Conservation (phyloP, 1,284 basidiomycete genomes). For the Nidula niveotomentosa region DNA sequence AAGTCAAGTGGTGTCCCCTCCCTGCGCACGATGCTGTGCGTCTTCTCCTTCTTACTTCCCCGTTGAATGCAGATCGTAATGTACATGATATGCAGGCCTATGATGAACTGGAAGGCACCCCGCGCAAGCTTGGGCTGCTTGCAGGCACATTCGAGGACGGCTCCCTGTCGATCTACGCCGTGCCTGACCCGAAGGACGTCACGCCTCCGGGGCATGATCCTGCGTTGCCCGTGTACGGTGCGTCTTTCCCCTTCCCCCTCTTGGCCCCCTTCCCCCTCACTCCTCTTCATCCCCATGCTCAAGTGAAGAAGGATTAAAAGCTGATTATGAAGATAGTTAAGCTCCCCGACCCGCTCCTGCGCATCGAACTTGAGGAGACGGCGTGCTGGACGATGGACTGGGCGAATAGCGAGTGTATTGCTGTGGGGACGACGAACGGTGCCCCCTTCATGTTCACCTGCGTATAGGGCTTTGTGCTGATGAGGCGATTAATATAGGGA, state of each 20-base stretch:
- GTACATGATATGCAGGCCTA: no score
- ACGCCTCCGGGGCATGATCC: conserved; percentile 20
- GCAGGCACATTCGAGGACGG: conserved; percentile 86
- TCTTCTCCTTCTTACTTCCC: conserved; percentile 4
- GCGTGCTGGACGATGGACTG: conserved; percentile 79
- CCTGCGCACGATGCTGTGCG: conserved; percentile 66
- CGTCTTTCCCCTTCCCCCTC: conserved; percentile 8
- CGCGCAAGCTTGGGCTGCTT: conserved; percentile 79
- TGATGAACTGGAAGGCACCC: conserved; percentile 2
- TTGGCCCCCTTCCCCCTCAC: no score
- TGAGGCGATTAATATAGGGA: conserved; percentile 42
- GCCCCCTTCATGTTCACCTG: not conserved
- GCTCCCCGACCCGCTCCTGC: conserved; percentile 60
- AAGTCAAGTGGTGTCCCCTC: conserved; percentile 88
- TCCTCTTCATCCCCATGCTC: no score
- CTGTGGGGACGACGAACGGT: conserved; percentile 84
- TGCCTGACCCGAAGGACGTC: conserved; percentile 48
- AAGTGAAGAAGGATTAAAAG: not conserved
- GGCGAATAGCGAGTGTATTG: conserved; percentile 80
- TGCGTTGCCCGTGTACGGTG: conserved; percentile 40
- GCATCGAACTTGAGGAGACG: conserved; percentile 73
- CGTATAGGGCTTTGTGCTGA: conserved; percentile 1
- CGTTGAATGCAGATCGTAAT: not conserved
- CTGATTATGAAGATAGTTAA: conserved; percentile 41
- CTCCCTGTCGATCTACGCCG: conserved; percentile 71